phyloP scores from a whole-genome alignment of 2,329 filamentous ascomycete species.

The Gaeumannomyces tritici region DNA sequence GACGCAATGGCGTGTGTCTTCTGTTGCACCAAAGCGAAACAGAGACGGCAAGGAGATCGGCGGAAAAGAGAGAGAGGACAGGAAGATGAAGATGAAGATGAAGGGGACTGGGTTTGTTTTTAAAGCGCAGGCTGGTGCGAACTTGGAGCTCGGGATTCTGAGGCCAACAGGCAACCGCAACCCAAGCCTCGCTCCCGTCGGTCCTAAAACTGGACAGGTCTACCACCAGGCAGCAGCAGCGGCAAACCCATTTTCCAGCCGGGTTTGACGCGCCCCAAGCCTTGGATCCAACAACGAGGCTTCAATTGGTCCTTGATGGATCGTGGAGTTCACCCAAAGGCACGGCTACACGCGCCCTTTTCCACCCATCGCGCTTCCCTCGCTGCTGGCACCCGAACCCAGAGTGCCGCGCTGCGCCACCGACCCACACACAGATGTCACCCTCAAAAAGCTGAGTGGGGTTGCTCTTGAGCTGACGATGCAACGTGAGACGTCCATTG shows the following conservation, averaged over 20 bases:
- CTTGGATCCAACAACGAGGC: background rate
- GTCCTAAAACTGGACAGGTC: background rate
- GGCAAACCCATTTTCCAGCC: background rate
- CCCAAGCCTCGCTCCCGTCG: background rate
- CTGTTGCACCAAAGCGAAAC: background rate
- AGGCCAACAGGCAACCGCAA: background rate
- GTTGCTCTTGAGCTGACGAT: background rate
- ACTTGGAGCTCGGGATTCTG: background rate
- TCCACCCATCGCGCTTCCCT: background rate
- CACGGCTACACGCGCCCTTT: background rate
- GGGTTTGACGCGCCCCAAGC: too few relatives aligned
- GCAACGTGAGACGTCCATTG: too few relatives aligned
- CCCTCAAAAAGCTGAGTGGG: background rate
- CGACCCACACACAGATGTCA: background rate
- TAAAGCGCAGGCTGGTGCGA: background rate
- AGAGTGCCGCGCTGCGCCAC: background rate
- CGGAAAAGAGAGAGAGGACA: background rate
- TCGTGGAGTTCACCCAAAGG: background rate
- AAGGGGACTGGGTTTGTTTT: background rate
- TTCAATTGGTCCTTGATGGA: too few relatives aligned
- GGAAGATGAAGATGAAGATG: background rate
- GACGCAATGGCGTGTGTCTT: background rate
- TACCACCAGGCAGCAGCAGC: background rate
- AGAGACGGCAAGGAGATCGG: background rate
- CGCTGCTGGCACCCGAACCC: background rate